Evolutionary conservation across 331 rosid genomes (phyloP), one percentile per base, ranked within the genome.

Genomic region (Spiraea crenata): DNA sequence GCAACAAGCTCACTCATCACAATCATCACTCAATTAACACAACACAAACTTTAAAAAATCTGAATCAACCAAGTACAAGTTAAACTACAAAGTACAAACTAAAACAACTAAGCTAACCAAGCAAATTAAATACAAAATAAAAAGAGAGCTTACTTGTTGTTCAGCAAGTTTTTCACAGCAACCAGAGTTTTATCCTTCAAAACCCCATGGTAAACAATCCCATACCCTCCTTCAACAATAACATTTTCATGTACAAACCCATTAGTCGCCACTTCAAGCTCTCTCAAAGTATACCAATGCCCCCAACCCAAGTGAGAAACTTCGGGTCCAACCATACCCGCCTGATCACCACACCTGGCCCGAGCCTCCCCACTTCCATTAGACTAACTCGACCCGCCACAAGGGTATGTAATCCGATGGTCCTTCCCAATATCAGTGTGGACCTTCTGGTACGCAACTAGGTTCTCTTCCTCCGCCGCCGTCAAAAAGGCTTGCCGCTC

Each of bases 271-370:
- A 83, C 96, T 73, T 91, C 97, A 4, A 91, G 89, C 77, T 91
- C 97, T 68, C 97, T 75, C 6, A 91, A 78, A 76, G 97, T 91
- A 63, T 88, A 91, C 97, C 97, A 91, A 56, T 84, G 97, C 0
- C 97, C 97, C 97, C 97, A 91, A 51, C 97, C 97, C 83, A 91
- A 82, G 74, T 91, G 97, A 12, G 97, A 91, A 79, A 91, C 97
- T 65, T 85, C 87, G 15, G 97, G 97, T 56, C 80, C 88, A 70
- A 74, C 90, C 10, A 82, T 70, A 20, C 86, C 70, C 41, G 65
- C 83, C 77, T 84, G 96, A 69, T 78, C 80, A 74, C 73, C 87
- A 52, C 69, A 48, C 2, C 86, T 84, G 46, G 57, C 60, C 0
- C 87, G 81, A 57, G 55, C 84, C 48, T 87, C 90, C 69, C 82